phyloP scores from a whole-genome alignment of 129 eudicot species.

The Helianthus annuus region DNA sequence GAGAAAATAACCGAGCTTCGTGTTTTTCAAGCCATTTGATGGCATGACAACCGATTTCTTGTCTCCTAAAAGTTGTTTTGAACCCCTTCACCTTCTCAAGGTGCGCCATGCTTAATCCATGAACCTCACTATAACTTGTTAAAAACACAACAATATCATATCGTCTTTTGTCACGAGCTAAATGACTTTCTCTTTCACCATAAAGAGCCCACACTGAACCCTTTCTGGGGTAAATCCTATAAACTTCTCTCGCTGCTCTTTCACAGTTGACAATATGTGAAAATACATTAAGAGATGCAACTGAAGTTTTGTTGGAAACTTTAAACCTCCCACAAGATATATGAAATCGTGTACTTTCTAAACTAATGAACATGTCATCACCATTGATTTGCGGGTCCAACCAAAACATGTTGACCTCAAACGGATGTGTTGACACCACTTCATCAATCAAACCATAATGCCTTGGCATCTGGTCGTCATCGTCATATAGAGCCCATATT shows the following conservation, averaged over 20 bases:
- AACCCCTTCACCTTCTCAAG: conserved; percentile 83
- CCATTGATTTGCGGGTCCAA: conserved; percentile 56
- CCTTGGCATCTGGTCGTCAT: conserved; percentile 90
- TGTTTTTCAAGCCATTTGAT: conserved; percentile 63
- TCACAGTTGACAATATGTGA: conserved; percentile 76
- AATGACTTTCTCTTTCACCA: conserved; percentile 30
- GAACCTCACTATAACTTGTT: conserved; percentile 72
- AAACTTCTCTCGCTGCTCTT: conserved; percentile 78
- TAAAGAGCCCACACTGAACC: conserved; percentile 95
- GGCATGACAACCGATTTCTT: conserved; percentile 67
- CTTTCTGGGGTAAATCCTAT: conserved; percentile 77
- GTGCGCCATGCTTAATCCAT: conserved; percentile 80
- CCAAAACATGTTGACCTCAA: conserved; percentile 76
- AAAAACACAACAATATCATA: conserved; percentile 66
- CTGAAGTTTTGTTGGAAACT: conserved; percentile 52
- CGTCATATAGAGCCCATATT: conserved; percentile 86
- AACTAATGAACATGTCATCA: conserved; percentile 37
- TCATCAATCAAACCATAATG: conserved; percentile 75
- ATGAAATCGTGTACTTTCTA: conserved; percentile 51
- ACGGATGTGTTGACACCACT: conserved; percentile 64
- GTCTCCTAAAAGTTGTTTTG: conserved; percentile 76
- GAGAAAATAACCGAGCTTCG: conserved; percentile 63
- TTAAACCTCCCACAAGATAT: conserved; percentile 79
- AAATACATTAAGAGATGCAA: conserved; percentile 58
- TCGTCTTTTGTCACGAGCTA: conserved; percentile 34